A percentile compares a stretch with the other conserved stretches of the same genome.
phyloP scores from a whole-genome alignment of 805 yeast genomes.

The Wickerhamiella cacticola region DNA sequence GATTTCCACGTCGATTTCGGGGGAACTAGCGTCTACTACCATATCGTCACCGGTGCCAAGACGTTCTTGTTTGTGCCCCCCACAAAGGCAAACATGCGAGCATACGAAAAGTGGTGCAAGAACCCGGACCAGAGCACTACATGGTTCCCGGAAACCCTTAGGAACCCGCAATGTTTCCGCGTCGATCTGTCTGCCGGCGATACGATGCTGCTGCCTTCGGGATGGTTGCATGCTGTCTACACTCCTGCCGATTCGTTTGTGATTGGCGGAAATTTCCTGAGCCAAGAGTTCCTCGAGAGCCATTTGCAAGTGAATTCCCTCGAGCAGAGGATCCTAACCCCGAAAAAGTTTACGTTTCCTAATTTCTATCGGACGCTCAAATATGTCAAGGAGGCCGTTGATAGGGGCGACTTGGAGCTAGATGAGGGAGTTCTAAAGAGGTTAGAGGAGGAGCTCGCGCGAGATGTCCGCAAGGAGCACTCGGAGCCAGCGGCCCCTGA shows the following conservation, averaged over 20 bases:
- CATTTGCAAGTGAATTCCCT: constrained; percentile 52
- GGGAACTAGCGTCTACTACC: constrained; percentile 84
- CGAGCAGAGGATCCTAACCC: constrained; percentile 60
- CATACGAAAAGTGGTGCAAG: constrained; percentile 62
- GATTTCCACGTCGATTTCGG: constrained; percentile 90
- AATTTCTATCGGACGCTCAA: constrained; percentile 58
- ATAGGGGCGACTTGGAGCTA: not conserved
- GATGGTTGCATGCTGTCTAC: constrained; percentile 86
- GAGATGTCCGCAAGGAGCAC: not conserved
- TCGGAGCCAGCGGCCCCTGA: not conserved
- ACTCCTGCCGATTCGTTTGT: constrained; percentile 73
- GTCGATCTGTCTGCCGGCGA: constrained; percentile 53
- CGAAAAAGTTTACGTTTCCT: constrained; percentile 67
- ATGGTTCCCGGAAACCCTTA: constrained; percentile 50
- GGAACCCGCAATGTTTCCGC: constrained; percentile 37
- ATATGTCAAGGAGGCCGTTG: constrained; percentile 28
- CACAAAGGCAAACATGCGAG: constrained; percentile 44
- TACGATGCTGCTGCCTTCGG: constrained; percentile 71
- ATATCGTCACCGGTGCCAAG: constrained; percentile 63
- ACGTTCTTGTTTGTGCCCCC: constrained; percentile 74
- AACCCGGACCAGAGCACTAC: constrained; percentile 47
- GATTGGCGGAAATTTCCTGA: constrained; percentile 79
- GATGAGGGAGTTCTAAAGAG: not conserved
- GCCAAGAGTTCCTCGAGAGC: constrained; percentile 46
- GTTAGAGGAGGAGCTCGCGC: not conserved